Percentiles rank a stretch among this genome's conserved stretches.
Conservation (phyloP, 108 stramenopile species). For the Nitzschia sp. region DNA sequence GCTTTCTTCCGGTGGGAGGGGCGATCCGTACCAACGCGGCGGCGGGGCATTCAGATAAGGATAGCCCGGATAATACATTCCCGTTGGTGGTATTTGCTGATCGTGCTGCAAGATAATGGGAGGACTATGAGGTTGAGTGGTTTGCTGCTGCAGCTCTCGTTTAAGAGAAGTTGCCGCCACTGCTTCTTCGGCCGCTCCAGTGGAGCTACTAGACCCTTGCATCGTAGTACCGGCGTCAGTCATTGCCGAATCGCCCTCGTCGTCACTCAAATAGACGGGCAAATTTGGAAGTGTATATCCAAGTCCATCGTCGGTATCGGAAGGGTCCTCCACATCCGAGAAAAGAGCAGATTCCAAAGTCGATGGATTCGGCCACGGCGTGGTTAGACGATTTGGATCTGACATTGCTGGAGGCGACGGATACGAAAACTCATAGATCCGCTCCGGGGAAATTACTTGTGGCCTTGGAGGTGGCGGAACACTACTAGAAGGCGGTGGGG, state of each 20-base stretch:
- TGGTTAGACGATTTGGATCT: background rate
- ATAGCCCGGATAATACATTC: background rate
- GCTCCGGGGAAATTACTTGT: no score
- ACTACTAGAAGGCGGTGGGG: background rate
- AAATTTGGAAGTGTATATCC: slow-evolving; percentile 84
- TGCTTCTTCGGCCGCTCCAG: slow-evolving; percentile 20
- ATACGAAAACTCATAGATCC: slow-evolving; percentile 21
- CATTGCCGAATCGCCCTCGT: background rate
- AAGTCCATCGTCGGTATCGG: slow-evolving; percentile 62
- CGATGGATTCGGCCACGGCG: background rate
- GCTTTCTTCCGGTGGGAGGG: no score
- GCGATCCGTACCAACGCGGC: no score
- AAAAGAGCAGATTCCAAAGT: no score
- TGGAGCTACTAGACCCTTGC: background rate
- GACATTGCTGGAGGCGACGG: slow-evolving; percentile 9
- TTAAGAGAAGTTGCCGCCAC: slow-evolving; percentile 8
- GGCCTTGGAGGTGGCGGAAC: slow-evolving; percentile 7
- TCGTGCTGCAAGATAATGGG: slow-evolving; percentile 1
- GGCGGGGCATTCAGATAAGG: slow-evolving; percentile 30
- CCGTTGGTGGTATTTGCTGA: background rate
- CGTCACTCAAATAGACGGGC: slow-evolving; percentile 84
- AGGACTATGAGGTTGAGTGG: no score
- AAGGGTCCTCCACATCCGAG: slow-evolving; percentile 58
- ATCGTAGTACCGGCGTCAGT: background rate
- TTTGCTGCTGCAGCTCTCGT: no score